Evolutionary conservation across 176 grass and related monocot genomes (phyloP).

Genomic region (Thinopyrum elongatum): DNA sequence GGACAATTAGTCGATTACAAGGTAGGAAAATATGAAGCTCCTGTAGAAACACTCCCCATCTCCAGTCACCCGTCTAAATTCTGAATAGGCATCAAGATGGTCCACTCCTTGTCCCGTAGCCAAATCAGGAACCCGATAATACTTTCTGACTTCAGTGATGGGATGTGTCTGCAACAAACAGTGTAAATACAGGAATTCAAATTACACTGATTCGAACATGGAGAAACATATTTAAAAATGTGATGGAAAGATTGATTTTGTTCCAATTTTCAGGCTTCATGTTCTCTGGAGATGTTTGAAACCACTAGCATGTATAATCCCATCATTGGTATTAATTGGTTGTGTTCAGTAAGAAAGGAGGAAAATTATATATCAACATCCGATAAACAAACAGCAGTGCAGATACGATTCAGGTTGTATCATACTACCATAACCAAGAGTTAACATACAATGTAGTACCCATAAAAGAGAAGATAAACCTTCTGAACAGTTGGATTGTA

Average conservation of each 20-base stretch:
- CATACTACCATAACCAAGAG: neutral
- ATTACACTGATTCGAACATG: neutral
- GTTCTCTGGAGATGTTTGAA: conserved; percentile 14
- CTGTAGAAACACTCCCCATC: conserved; percentile 43
- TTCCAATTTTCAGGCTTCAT: neutral
- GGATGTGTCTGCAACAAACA: conserved; percentile 9
- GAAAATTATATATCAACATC: neutral
- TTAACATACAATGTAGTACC: neutral
- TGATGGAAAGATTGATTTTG: neutral
- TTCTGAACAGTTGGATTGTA: too few relatives aligned
- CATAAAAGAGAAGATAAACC: too few relatives aligned
- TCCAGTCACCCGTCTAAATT: conserved; percentile 17
- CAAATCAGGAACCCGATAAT: neutral
- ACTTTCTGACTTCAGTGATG: neutral
- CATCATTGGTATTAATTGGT: neutral
- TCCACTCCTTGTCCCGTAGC: neutral
- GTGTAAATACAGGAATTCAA: neutral
- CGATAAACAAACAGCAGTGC: neutral
- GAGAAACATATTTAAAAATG: neutral
- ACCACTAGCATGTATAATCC: neutral
- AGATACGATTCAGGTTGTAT: neutral
- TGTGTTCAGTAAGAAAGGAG: neutral
- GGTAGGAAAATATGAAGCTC: conserved; percentile 47
- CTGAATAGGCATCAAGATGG: neutral
- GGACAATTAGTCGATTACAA: conserved; percentile 3